Conservation (phyloP, 768 basidiomycete genomes). For the Hemileccinum rubropunctum region DNA sequence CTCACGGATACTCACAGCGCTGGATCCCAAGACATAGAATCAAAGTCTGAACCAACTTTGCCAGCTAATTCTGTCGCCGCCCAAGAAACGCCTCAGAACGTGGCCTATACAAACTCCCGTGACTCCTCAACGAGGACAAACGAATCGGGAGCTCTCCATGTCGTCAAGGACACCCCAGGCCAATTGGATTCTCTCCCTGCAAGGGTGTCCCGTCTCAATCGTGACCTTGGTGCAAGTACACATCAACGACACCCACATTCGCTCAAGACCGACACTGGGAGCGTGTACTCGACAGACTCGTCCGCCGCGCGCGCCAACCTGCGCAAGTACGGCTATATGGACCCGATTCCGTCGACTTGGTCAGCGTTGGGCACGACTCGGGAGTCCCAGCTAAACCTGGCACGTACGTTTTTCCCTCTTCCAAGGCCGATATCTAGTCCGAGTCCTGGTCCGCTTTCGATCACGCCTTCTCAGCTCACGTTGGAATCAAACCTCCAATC, state of each 20-base stretch:
- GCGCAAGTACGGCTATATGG: slow-evolving; percentile 23
- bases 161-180: neutral
- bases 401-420: neutral
- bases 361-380: slow-evolving; percentile 11
- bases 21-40: neutral
- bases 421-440: neutral
- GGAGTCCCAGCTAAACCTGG: slow-evolving; percentile 18
- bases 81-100: neutral
- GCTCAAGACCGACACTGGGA: slow-evolving; percentile 15
- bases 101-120: neutral
- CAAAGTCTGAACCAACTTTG: neutral
- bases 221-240: neutral
- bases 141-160: neutral
- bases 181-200: neutral
- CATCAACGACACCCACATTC: neutral
- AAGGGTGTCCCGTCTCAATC: slow-evolving; percentile 8
- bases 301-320: slow-evolving; percentile 20
- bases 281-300: slow-evolving; percentile 27
- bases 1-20: neutral
- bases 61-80: neutral
- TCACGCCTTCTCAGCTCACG: slow-evolving; percentile 4
- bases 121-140: neutral
- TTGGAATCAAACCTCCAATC: slow-evolving; percentile 4
- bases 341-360: slow-evolving; percentile 24
- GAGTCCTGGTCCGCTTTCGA: slow-evolving; percentile 1